Evolutionary conservation across 306 rosid genomes (phyloP).

Genomic region (Benincasa hispida): DNA sequence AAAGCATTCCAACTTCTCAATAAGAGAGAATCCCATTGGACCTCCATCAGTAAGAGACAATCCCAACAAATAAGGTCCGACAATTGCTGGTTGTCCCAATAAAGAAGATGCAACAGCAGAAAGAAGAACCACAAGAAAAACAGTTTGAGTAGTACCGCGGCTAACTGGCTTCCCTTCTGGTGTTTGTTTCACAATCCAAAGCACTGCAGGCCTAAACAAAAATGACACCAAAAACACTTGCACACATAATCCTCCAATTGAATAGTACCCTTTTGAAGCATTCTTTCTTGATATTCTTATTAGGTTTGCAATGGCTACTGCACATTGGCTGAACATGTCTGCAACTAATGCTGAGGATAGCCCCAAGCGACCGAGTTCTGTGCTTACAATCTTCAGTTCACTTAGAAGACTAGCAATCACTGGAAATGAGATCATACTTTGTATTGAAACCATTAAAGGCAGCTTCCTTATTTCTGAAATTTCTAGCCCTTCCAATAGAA

Average conservation of each 20-base stretch:
- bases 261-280: neutral
- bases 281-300: neutral
- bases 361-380: conserved; percentile 9
- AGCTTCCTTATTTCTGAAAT: neutral
- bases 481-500: neutral
- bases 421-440: conserved; percentile 10
- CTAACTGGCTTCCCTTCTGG: conserved; percentile 16
- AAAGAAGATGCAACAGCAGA: neutral
- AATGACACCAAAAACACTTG: neutral
- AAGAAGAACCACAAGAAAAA: conserved; percentile 13
- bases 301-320: neutral
- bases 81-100: conserved; percentile 12
- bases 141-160: neutral
- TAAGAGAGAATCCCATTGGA: conserved; percentile 45
- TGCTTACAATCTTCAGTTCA: conserved; percentile 6
- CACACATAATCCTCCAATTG: neutral
- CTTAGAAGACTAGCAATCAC: conserved; percentile 11
- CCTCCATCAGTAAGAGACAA: conserved; percentile 56
- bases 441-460: neutral
- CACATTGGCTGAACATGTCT: neutral
- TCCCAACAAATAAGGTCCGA: conserved; percentile 51
- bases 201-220: conserved; percentile 3
- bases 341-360: conserved; percentile 1
- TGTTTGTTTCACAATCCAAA: conserved; percentile 14
- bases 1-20: conserved; percentile 28